phyloP scores from a whole-genome alignment of 2,329 filamentous ascomycete species.

The Cladosporium sphaerospermum region DNA sequence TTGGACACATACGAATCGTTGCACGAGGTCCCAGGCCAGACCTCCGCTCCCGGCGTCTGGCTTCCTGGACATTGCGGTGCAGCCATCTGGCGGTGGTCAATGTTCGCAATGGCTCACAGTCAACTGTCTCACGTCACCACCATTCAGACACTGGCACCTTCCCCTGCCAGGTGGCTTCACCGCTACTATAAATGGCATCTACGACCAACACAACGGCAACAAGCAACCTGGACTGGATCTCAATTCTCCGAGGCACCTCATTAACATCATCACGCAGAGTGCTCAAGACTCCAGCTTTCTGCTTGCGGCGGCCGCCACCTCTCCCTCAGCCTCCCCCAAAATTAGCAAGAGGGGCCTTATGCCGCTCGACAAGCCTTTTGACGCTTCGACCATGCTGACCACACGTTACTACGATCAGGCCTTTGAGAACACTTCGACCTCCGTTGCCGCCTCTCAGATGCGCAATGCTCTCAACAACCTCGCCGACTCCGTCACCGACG shows the following conservation, averaged over 20 bases:
- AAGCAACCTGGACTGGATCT: not conserved
- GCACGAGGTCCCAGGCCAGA: too few relatives aligned
- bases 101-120: too few relatives aligned
- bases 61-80: too few relatives aligned
- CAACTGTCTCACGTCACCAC: not conserved
- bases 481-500: constrained; percentile 80
- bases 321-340: not conserved
- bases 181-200: not conserved
- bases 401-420: constrained; percentile 52
- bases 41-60: too few relatives aligned
- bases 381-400: constrained; percentile 14
- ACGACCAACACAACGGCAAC: constrained; percentile 1
- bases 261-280: not conserved
- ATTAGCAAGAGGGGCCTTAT: not conserved
- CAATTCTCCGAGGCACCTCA: not conserved
- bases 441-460: constrained; percentile 96
- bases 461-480: constrained; percentile 94
- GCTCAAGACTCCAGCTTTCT: not conserved
- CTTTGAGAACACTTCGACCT: constrained; percentile 98
- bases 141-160: not conserved
- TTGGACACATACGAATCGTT: too few relatives aligned
- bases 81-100: too few relatives aligned
- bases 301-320: not conserved
- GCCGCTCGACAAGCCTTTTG: not conserved
- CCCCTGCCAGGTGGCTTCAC: not conserved